Evolutionary conservation across 2,329 filamentous ascomycete species (phyloP), one percentile per base, ranked within the genome.

Genomic region (Paradendryphiella salina): DNA sequence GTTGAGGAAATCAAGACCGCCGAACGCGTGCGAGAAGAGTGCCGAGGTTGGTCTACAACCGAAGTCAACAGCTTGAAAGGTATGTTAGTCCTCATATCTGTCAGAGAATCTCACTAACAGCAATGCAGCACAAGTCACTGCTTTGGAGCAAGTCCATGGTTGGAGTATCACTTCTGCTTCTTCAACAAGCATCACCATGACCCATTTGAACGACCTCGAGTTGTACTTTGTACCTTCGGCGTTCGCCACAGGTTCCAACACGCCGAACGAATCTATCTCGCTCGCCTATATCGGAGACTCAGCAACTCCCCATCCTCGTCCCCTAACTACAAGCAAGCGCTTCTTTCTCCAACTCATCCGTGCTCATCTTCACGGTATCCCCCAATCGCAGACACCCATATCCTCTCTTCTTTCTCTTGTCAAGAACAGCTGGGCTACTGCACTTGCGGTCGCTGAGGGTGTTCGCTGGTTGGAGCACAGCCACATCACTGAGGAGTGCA

Each of bases 11-110:
- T 96, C 50, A 82, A 84, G 51, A 86, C 90, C 64, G 89, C 92
- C 0, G 91, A 96, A 71, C 86, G 85, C 57, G 80, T 95, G 20
- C 84, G 89, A 55, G 91, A 96, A 70, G 89, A 96, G 65, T 96
- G 88, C 69, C 85, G 92, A 45, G 92, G 93, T 32, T 96, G 92
- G 87, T 93, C 87, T 49, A 84, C 86, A 44, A 85, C 82, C 21
- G 94, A 97, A 73, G 89, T 97, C 57, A 82, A 82, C 57, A 77
- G 79, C 32, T 78, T 96, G n/a, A 91, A 92, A 81, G 82, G 88
- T 89, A 80, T 69, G 77, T 66, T 17, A n/a, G 2, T 6, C 17
- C 28, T 21, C 5, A 31, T 15, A 14, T 20, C 11, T 11, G 14
- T 10, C 20, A 14, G 3, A 14, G 28, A 8, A 9, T 7, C 5